These are phyloP conservation scores for Alternaria gansuensis DNA, from an alignment of 2,329 filamentous ascomycete genomes.

Conservation along the genomic window DNA sequence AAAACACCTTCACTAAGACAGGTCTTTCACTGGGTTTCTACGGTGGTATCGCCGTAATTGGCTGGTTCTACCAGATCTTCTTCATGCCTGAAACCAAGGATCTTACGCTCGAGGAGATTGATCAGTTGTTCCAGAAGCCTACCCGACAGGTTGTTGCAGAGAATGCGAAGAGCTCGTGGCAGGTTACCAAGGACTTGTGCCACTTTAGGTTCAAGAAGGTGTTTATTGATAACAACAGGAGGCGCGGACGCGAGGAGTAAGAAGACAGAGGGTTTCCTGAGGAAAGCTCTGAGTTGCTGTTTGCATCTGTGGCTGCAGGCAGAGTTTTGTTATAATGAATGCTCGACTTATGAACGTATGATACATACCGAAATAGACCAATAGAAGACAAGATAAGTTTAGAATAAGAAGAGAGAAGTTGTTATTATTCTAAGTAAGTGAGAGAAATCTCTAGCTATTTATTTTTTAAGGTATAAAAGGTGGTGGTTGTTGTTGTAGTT, in stretches of 20 bases:
- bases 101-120: conserved; percentile 74
- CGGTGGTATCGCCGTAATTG: conserved; percentile 74
- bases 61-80: conserved; percentile 75
- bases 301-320: not conserved
- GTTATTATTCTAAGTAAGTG: no score
- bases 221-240: conserved; percentile 52
- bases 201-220: conserved; percentile 59
- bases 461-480: no score
- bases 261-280: not conserved
- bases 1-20: conserved; percentile 70
- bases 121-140: conserved; percentile 70
- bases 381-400: no score
- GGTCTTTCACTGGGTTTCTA: conserved; percentile 76
- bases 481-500: no score
- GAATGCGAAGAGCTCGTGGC: conserved; percentile 54
- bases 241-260: conserved; percentile 21
- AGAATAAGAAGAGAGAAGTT: no score
- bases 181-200: conserved; percentile 58
- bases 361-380: not conserved
- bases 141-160: conserved; percentile 67
- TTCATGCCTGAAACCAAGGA: conserved; percentile 82
- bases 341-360: not conserved
- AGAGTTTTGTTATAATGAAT: not conserved
- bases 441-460: no score
- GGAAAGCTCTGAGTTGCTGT: not conserved